phyloP scores from a whole-genome alignment of 768 basidiomycete genomes.

The Stropharia rugosoannulata region DNA sequence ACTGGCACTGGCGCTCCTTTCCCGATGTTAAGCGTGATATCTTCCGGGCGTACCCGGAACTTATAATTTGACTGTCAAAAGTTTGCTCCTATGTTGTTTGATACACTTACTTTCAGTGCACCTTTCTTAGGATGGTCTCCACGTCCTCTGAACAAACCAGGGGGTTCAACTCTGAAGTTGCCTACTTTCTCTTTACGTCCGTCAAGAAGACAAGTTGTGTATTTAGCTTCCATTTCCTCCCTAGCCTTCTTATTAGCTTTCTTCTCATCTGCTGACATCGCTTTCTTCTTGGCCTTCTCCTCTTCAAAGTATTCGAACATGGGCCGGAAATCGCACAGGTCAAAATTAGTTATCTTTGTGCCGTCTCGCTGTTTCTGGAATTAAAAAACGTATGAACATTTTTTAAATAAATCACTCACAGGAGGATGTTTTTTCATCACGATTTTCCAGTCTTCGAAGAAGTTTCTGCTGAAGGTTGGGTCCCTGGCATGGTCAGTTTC shows the following conservation, averaged over 20 bases:
- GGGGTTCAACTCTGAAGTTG: constrained; percentile 98
- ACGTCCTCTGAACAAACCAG: constrained; percentile 96
- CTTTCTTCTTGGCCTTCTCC: constrained; percentile 93
- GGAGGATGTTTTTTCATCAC: constrained; percentile 82
- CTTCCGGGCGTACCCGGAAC: constrained; percentile 90
- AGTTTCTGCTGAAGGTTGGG: constrained; percentile 87
- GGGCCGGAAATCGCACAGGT: constrained; percentile 88
- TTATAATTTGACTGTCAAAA: constrained; percentile 27
- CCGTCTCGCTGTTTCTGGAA: constrained; percentile 54
- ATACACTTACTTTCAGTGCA: constrained; percentile 74
- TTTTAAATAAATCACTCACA: constrained; percentile 43
- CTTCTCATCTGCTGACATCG: constrained; percentile 82
- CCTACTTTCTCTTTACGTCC: constrained; percentile 98
- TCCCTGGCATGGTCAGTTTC: constrained; percentile 93
- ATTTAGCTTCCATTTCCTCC: constrained; percentile 83
- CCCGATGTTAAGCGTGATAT: constrained; percentile 95
- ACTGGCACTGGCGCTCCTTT: constrained; percentile 68
- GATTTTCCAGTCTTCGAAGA: constrained; percentile 87
- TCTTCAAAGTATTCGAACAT: constrained; percentile 92
- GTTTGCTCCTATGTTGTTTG: neutral
- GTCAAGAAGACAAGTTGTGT: constrained; percentile 84
- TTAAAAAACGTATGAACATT: neutral
- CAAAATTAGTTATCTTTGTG: constrained; percentile 72
- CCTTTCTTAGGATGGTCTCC: constrained; percentile 99
- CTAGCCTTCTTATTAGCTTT: constrained; percentile 86